Evolutionary conservation across 257 asterid genomes (phyloP).

Genomic region (Marsdenia floribunda): DNA sequence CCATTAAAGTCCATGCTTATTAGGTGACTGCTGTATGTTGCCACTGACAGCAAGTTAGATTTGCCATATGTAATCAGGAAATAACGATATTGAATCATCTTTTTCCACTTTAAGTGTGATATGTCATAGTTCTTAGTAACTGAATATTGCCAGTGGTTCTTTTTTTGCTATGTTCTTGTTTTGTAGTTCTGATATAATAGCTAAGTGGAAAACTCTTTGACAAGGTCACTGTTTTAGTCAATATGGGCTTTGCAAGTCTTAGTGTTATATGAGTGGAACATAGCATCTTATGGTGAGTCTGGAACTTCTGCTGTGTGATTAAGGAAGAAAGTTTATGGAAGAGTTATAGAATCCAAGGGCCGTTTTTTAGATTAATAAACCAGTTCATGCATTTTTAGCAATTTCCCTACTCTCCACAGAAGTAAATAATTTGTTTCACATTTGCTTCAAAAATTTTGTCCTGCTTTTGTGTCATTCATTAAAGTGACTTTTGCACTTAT

Average conservation of each 20-base stretch:
- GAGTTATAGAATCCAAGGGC: background rate
- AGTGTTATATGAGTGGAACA: background rate
- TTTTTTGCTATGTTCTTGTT: background rate
- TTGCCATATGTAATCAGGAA: background rate
- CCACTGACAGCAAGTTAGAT: background rate
- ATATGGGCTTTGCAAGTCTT: background rate
- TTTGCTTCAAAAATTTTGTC: background rate
- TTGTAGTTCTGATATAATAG: background rate
- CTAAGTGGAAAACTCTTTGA: background rate
- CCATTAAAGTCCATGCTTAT: background rate
- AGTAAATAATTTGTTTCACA: background rate
- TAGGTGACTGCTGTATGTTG: background rate
- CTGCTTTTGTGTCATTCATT: background rate
- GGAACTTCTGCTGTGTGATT: background rate
- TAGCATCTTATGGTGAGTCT: background rate
- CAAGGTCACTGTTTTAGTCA: background rate
- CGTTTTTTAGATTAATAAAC: background rate
- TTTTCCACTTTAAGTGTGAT: background rate
- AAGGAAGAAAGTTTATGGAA: background rate
- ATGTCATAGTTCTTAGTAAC: background rate
- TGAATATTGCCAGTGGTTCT: background rate
- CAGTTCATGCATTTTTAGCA: background rate
- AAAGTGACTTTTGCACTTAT: background rate
- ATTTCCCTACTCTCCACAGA: background rate
- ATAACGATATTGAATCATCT: background rate